Evolutionary conservation across 1,284 basidiomycete genomes (phyloP).

Genomic region (Melampsora americana): DNA sequence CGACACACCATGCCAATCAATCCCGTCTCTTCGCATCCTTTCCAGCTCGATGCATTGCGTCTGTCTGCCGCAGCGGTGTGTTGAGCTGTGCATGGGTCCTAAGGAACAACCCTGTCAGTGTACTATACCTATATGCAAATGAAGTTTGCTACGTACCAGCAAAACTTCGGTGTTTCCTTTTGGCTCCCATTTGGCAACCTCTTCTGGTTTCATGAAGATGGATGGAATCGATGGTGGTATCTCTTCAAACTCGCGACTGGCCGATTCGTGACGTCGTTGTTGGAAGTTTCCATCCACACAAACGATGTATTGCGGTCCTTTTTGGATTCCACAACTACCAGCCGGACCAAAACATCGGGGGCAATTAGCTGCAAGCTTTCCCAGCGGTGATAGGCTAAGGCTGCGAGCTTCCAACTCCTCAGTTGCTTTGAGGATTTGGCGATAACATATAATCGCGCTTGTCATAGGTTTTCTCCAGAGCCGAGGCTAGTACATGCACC

Average conservation of each 20-base stretch:
- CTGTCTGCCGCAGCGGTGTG: too few relatives aligned
- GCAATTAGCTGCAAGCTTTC: neutral
- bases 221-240: neutral
- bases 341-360: constrained; percentile 15
- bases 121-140: neutral
- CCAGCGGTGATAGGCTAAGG: neutral
- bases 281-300: constrained; percentile 21
- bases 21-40: too few relatives aligned
- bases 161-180: neutral
- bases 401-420: neutral
- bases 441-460: neutral
- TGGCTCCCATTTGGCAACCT: too few relatives aligned
- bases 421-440: neutral
- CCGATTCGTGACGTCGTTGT: constrained; percentile 15
- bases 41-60: too few relatives aligned
- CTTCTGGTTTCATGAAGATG: neutral
- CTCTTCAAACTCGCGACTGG: neutral
- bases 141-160: neutral
- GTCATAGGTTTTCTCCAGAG: neutral
- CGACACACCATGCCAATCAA: too few relatives aligned
- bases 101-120: too few relatives aligned
- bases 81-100: too few relatives aligned
- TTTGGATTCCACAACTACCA: neutral
- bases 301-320: neutral
- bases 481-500: too few relatives aligned